Conservation (phyloP, 2,329 filamentous ascomycete genomes). For the Aspergillus hortae region DNA sequence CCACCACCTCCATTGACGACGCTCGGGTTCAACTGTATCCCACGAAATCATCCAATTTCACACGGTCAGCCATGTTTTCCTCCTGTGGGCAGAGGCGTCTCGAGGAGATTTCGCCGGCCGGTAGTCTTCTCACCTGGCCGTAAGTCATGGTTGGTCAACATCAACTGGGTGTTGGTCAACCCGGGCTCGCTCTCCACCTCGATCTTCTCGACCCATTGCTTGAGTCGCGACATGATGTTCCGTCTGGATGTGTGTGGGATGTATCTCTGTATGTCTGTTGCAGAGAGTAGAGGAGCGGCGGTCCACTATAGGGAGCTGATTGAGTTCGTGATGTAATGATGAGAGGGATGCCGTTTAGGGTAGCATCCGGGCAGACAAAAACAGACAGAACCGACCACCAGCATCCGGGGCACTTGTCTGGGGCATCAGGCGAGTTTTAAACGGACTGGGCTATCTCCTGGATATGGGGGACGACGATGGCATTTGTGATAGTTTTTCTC, state of each 20-base stretch:
- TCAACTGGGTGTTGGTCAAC: constrained; percentile 72
- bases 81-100: constrained; percentile 4
- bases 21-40: constrained; percentile 66
- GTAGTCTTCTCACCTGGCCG: constrained; percentile 52
- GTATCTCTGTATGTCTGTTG: neutral
- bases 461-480: no score
- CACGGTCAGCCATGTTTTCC: constrained; percentile 8
- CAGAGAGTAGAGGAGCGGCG: neutral
- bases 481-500: no score
- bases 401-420: no score
- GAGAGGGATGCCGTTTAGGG: neutral
- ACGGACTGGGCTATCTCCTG: no score
- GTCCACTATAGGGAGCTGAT: no score
- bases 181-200: constrained; percentile 73
- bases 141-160: constrained; percentile 82
- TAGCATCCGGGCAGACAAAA: neutral
- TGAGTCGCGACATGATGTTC: constrained; percentile 24
- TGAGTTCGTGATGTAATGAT: neutral
- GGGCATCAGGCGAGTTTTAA: no score
- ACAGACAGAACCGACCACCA: no score
- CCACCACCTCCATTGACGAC: constrained; percentile 79
- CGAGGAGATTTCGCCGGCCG: constrained; percentile 4
- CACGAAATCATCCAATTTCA: constrained; percentile 14
- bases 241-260: neutral
- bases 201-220: constrained; percentile 51